Base-by-base conservation (phyloP, 2,329 filamentous ascomycete genomes). In the Lachnellula willkommii region DNA sequence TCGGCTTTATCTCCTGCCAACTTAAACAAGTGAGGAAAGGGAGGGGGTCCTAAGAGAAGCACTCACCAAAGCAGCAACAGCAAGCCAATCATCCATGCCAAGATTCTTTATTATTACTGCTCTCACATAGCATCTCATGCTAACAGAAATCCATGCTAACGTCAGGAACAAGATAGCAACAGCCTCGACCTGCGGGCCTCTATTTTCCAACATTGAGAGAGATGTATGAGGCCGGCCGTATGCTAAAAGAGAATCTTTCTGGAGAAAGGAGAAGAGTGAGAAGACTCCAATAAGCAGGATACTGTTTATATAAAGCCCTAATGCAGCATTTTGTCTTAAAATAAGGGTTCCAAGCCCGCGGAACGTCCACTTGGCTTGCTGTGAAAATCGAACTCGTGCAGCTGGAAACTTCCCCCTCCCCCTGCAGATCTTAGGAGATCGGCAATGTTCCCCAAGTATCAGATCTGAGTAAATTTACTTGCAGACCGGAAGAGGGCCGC, bases 81-180 rank as follows among this genome's bases (percentile, higher is more conserved):
- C 77, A 52, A 79, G 65, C 59, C 71, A 75, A 69, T 81, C 79
- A 49, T 81, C 79, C 3, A 71, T 37, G 0, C 73, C 70, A 36
- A 77, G 65, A 32, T 70, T 73, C 50, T 73, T 75, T 40, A 77
- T 68, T 22, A 80, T 64, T 28, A 71, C 66, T 1, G 71, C 50
- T 54, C 77, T 75, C 47, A 77, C 76, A 62, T 76, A 78, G 8
- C 71, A 72, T 15, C 78, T 73, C 39, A 78, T 60, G 36, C 71
- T 51, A 53, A 76, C 68, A 12, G 73, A 65, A 3, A 75, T 20
- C 61, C 71, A 74, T n/a, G 71, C 64, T 2, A 72, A 35, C 7
- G 65, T 52, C 11, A 75, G 64, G 53, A 74, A 73, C 1, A 69
- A 43, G 46, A 60, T 56, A 4, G 62, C 58, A 14, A 60, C 53